phyloP scores from a whole-genome alignment of 768 basidiomycete species.

The Leucosporidium scottii region DNA sequence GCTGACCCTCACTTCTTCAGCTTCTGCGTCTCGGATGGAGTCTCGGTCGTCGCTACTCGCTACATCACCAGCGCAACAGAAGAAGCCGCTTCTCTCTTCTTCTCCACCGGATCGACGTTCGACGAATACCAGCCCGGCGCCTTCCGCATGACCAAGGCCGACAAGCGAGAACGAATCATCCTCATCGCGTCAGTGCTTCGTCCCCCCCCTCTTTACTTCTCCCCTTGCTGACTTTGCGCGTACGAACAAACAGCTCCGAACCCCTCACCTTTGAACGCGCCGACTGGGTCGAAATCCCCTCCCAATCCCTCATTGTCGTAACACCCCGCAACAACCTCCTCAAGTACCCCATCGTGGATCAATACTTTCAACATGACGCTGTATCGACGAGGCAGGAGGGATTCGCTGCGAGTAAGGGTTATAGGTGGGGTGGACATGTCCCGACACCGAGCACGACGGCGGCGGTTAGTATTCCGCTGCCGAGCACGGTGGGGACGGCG shows the following conservation, averaged over 20 bases:
- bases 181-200: slow-evolving; percentile 47
- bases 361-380: slow-evolving; percentile 73
- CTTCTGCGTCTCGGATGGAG: slow-evolving; percentile 92
- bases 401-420: slow-evolving; percentile 28
- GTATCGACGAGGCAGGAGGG: slow-evolving; percentile 13
- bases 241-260: slow-evolving; percentile 51
- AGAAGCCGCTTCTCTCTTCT: slow-evolving; percentile 75
- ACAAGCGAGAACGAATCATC: slow-evolving; percentile 93
- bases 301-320: slow-evolving; percentile 89
- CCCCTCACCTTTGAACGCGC: slow-evolving; percentile 91
- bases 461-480: no score
- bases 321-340: slow-evolving; percentile 83
- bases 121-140: slow-evolving; percentile 81
- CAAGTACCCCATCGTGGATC: slow-evolving; percentile 88
- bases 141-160: slow-evolving; percentile 79
- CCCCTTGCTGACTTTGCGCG: slow-evolving; percentile 51
- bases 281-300: slow-evolving; percentile 99
- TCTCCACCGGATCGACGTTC: slow-evolving; percentile 66
- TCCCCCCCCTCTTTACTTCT: no score
- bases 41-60: slow-evolving; percentile 84
- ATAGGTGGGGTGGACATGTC: slow-evolving; percentile 4
- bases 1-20: slow-evolving; percentile 60
- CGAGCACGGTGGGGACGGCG: no score
- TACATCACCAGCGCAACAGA: slow-evolving; percentile 88
- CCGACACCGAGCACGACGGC: no score